phyloP scores from a whole-genome alignment of 345 rosid genomes.

The Aethionema arabicum region DNA sequence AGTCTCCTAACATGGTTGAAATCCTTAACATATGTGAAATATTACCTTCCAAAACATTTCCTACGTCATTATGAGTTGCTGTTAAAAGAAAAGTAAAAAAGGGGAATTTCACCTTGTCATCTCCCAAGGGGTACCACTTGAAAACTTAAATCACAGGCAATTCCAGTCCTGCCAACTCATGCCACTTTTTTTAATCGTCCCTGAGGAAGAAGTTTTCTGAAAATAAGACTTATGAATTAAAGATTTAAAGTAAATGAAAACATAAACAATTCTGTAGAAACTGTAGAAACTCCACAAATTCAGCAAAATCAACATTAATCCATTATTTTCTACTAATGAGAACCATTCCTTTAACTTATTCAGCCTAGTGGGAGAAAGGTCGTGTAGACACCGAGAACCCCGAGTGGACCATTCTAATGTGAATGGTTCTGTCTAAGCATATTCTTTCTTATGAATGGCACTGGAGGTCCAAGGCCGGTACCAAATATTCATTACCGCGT shows the following conservation, averaged over 20 bases:
- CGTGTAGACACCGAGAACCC: not conserved
- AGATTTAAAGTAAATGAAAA: not conserved
- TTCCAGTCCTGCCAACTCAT: slow-evolving; percentile 9
- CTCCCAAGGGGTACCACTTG: not conserved
- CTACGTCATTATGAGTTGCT: slow-evolving; percentile 5
- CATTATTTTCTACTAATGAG: not conserved
- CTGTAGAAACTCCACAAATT: not conserved
- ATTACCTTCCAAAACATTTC: slow-evolving; percentile 10
- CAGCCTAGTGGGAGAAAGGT: not conserved
- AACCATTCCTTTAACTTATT: not conserved
- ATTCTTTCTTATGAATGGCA: too few relatives aligned
- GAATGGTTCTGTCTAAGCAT: not conserved
- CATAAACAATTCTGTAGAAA: not conserved
- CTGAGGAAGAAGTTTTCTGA: slow-evolving; percentile 6
- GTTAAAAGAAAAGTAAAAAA: slow-evolving; percentile 10
- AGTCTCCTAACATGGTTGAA: not conserved
- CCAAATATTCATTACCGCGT: too few relatives aligned
- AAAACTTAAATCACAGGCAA: slow-evolving; percentile 4
- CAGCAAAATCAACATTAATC: not conserved
- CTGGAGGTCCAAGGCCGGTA: too few relatives aligned
- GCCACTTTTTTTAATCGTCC: not conserved
- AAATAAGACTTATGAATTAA: not conserved
- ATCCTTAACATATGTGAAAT: not conserved
- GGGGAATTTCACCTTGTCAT: slow-evolving; percentile 14
- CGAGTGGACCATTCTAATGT: not conserved